phyloP scores from a whole-genome alignment of 140 eudicot genomes.

The Oenanthe javanica region DNA sequence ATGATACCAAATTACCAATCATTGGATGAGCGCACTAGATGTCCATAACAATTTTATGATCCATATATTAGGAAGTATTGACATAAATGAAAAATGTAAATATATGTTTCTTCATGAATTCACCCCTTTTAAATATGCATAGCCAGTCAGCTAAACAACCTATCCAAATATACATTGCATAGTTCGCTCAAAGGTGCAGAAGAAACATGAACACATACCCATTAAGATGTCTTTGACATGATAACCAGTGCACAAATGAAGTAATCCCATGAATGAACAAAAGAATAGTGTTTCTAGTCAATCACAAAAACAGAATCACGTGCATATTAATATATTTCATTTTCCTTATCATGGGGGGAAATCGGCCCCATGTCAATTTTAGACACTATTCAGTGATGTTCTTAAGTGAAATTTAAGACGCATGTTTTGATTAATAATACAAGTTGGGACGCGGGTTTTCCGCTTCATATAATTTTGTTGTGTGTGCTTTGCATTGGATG shows the following conservation, averaged over 20 bases:
- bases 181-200: background rate
- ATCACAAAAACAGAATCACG: background rate
- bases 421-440: too few relatives aligned
- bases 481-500: too few relatives aligned
- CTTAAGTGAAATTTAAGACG: background rate
- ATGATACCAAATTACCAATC: background rate
- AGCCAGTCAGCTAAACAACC: background rate
- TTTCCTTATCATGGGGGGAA: background rate
- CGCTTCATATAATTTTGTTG: too few relatives aligned
- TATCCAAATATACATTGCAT: background rate
- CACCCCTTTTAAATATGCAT: background rate
- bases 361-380: background rate
- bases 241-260: background rate
- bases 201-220: background rate
- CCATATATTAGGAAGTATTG: background rate
- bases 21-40: too few relatives aligned
- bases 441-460: too few relatives aligned
- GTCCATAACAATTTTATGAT: background rate
- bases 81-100: background rate
- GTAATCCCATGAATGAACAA: background rate
- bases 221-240: background rate
- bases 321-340: background rate
- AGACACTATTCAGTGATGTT: background rate
- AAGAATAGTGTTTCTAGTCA: background rate
- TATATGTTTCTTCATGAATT: background rate